phyloP scores from a whole-genome alignment of 1,139 yeast genomes.

The Tardiomyces depauwii region DNA sequence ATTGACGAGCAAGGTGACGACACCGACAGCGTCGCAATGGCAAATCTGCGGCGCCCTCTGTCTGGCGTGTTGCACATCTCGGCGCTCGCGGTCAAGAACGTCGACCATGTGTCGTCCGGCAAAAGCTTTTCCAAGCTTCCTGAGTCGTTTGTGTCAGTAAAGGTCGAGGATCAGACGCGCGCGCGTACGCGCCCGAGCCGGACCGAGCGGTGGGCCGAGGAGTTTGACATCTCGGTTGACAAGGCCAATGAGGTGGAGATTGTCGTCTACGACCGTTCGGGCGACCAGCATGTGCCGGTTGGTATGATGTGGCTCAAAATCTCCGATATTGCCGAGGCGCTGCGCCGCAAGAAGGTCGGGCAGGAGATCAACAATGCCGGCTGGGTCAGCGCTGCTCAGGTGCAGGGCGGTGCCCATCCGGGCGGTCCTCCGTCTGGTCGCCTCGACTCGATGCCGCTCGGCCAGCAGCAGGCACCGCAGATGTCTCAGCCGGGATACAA shows the following conservation, averaged over 20 bases:
- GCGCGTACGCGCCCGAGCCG: conserved; percentile 69
- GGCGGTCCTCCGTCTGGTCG: background rate
- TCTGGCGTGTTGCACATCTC: conserved; percentile 67
- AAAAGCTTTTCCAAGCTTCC: conserved; percentile 60
- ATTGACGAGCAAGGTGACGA: conserved; percentile 43
- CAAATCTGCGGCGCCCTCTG: conserved; percentile 65
- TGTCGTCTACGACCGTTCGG: conserved; percentile 68
- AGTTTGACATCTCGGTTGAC: conserved; percentile 67
- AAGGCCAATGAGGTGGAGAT: conserved; percentile 88
- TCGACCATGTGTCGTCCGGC: conserved; percentile 85
- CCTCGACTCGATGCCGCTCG: background rate
- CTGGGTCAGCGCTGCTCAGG: conserved; percentile 67
- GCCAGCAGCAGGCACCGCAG: background rate
- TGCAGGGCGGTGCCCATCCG: conserved; percentile 21
- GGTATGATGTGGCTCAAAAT: conserved; percentile 86
- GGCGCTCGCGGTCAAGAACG: conserved; percentile 70
- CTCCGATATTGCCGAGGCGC: conserved; percentile 86
- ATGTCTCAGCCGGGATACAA: background rate
- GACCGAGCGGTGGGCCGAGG: conserved; percentile 77
- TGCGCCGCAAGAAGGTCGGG: conserved; percentile 81
- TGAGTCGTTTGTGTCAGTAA: conserved; percentile 66
- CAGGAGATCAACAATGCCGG: conserved; percentile 63
- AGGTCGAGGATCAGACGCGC: conserved; percentile 76
- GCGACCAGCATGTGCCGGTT: conserved; percentile 68
- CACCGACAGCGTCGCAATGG: conserved; percentile 33